phyloP scores from a whole-genome alignment of 345 rosid species.

The Eucalyptus pauciflora region DNA sequence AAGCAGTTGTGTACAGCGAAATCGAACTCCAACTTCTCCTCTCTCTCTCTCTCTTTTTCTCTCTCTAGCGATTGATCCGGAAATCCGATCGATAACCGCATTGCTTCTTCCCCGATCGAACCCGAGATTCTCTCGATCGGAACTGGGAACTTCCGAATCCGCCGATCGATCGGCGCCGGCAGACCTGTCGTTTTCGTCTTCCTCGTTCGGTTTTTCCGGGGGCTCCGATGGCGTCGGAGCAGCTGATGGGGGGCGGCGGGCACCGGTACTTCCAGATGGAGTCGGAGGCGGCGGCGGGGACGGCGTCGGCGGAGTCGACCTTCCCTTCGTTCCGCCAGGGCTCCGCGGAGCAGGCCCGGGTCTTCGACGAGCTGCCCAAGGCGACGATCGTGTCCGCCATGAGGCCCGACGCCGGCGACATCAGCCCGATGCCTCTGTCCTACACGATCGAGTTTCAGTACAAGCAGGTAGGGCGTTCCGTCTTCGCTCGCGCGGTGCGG shows the following conservation, averaged over 20 bases:
- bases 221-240: conserved; percentile 58
- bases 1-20: neutral
- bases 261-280: conserved; percentile 71
- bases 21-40: neutral
- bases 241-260: conserved; percentile 51
- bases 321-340: conserved; percentile 40
- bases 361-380: conserved; percentile 83
- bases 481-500: neutral
- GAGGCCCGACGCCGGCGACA: conserved; percentile 82
- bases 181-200: too few species aligned
- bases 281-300: conserved; percentile 36
- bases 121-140: neutral
- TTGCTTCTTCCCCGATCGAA: neutral
- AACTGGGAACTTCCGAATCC: neutral
- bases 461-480: conserved; percentile 45
- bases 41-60: neutral
- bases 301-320: conserved; percentile 30
- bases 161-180: neutral
- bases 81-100: neutral
- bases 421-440: conserved; percentile 72
- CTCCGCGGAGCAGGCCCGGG: conserved; percentile 40
- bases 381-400: conserved; percentile 71
- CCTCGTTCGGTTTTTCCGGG: too few species aligned
- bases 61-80: neutral
- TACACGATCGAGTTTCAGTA: conserved; percentile 81